These are phyloP conservation scores for Mortierella claussenii DNA, from an alignment of 192 early-diverging fungal genomes.

Conservation along the genomic window DNA sequence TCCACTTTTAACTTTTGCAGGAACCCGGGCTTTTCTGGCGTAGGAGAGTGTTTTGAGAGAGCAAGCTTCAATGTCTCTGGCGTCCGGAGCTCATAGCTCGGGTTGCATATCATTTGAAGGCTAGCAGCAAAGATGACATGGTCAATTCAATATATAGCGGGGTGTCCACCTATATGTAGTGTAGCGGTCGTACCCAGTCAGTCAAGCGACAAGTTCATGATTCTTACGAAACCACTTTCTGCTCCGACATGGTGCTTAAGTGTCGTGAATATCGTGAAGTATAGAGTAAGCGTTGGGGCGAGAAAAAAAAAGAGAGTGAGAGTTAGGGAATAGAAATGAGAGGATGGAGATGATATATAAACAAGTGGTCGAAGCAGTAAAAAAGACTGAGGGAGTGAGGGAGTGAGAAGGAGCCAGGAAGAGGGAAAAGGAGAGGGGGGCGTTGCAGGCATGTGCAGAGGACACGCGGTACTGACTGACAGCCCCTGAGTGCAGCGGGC, in stretches of 20 bases:
- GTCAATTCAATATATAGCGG: not conserved
- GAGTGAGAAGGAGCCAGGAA: too few relatives aligned
- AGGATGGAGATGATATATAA: not conserved
- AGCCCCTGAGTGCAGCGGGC: too few relatives aligned
- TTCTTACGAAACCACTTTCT: constrained; percentile 29
- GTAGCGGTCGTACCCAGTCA: too few relatives aligned
- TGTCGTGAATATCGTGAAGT: not conserved
- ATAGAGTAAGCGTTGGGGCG: too few relatives aligned
- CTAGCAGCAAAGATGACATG: not conserved
- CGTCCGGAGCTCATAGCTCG: constrained; percentile 25
- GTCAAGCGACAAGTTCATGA: too few relatives aligned
- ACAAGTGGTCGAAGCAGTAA: too few relatives aligned
- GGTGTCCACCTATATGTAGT: too few relatives aligned
- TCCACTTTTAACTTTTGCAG: constrained; percentile 19
- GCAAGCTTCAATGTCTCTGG: constrained; percentile 22
- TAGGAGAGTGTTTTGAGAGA: constrained; percentile 18
- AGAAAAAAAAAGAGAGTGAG: too few relatives aligned
- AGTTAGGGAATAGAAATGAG: not conserved
- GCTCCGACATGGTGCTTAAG: constrained; percentile 13
- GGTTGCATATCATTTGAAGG: constrained; percentile 31
- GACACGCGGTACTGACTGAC: too few relatives aligned
- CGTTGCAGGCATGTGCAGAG: too few relatives aligned
- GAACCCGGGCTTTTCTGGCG: constrained; percentile 10
- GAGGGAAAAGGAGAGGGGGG: too few relatives aligned
- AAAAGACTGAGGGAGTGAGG: too few relatives aligned